These are phyloP conservation scores for Pyrus communis DNA, from an alignment of 306 rosid genomes.

Conservation along the genomic window DNA sequence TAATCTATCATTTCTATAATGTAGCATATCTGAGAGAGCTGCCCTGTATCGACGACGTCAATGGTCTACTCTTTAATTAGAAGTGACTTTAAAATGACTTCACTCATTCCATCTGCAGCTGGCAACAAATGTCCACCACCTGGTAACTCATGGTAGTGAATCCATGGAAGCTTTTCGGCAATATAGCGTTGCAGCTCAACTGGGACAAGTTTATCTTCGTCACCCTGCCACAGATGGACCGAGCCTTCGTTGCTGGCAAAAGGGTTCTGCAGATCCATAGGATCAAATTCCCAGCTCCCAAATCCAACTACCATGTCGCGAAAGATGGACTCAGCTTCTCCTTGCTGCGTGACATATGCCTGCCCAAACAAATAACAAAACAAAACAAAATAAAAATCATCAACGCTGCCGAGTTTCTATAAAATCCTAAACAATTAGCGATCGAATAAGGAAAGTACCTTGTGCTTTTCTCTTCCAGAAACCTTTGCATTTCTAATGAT, in stretches of 20 bases:
- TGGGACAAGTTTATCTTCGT: constrained; percentile 40
- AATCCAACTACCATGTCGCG: constrained; percentile 46
- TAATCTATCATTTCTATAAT: too few species aligned
- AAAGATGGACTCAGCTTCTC: constrained; percentile 42
- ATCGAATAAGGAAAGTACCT: constrained; percentile 14
- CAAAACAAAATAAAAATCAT: background rate
- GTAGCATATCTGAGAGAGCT: background rate
- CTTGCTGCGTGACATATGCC: constrained; percentile 43
- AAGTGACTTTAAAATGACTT: constrained; percentile 30
- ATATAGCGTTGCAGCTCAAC: constrained; percentile 36
- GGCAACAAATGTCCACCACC: constrained; percentile 59
- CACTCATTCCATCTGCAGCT: constrained; percentile 10
- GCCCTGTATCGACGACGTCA: background rate
- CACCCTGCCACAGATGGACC: constrained; percentile 74
- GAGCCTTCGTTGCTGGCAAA: constrained; percentile 29
- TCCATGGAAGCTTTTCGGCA: constrained; percentile 50
- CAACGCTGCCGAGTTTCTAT: background rate
- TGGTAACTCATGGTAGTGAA: constrained; percentile 58
- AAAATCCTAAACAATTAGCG: background rate
- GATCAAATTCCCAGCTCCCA: constrained; percentile 60
- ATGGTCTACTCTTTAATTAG: constrained; percentile 11
- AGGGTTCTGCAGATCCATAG: constrained; percentile 43
- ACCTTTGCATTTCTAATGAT: background rate
- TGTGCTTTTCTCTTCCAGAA: background rate
- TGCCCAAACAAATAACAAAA: background rate